Base-by-base conservation (phyloP, 73 alveolate species). In the Paramecium tetraurelia region DNA sequence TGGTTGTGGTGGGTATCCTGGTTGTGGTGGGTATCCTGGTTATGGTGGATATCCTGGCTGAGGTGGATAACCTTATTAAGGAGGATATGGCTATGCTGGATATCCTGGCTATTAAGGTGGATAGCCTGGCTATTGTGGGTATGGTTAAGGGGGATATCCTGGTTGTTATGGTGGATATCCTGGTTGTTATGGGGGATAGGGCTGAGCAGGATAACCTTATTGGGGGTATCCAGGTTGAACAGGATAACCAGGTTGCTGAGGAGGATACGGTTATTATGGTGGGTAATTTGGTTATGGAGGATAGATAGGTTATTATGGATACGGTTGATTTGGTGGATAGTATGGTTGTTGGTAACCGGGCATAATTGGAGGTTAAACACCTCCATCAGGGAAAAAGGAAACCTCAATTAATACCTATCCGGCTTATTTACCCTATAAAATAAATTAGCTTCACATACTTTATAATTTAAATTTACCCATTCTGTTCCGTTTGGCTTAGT, bases 331-430 rank as follows among this genome's bases (percentile, higher is more conserved):
- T 53, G 69, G 86, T 72, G 86, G 86, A 72, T 72, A 72, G 12
- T 40, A 22, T 10, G 86, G 86, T 72, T 72, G 46, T 72, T 22
- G 10, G n/a, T 72, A 72, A 4, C 86, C 86, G 14, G 86, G 90
- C 75, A 31, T 31, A 0, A 41, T 29, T 44, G 84, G 50, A 12
- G 84, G 84, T 63, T 63, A 10, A 63, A 12, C 21, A 12, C 84
- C 84, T 27, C 48, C 84, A 12, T 27, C 46, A 31, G 84, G 84
- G 48, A 69, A 46, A 16, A 58, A 59, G 11, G 29, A 20, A 21
- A 40, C 8, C 36, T 85, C 63, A 11, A 58, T 10, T 7, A 58
- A 35, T 2, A 69, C 21, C 10, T 43, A 36, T 21, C 93, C 85
- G 7, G 93, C 85, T n/a, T 43, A 10, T 38, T 59, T 59, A 11